Percentiles rank a stretch among this genome's conserved stretches.
These are phyloP conservation scores for Penicillium brasilianum DNA, from an alignment of 2,329 filamentous ascomycete species.

Conservation along the genomic window DNA sequence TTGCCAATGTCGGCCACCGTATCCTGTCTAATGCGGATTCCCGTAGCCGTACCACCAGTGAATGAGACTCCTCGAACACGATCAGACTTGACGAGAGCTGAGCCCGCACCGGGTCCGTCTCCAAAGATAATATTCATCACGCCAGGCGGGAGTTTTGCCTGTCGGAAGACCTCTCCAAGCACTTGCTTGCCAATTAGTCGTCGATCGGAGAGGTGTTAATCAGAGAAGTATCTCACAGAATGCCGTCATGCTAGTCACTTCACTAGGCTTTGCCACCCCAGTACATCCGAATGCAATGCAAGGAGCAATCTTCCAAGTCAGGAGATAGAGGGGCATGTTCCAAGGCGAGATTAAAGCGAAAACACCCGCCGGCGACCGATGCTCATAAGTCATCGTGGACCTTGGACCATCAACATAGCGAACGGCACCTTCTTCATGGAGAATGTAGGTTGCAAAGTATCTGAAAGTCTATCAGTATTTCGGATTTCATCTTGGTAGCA, in stretches of 20 bases:
- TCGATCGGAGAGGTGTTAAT: neutral
- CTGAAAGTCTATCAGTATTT: neutral
- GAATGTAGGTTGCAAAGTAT: neutral
- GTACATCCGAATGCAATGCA: slow-evolving; percentile 28
- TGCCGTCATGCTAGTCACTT: neutral
- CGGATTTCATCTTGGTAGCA: neutral
- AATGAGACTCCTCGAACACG: slow-evolving; percentile 26
- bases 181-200: neutral
- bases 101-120: neutral
- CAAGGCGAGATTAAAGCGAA: slow-evolving; percentile 29
- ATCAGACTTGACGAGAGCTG: slow-evolving; percentile 18
- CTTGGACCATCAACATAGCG: slow-evolving; percentile 24
- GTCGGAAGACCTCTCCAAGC: neutral
- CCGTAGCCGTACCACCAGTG: slow-evolving; percentile 25
- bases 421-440: neutral
- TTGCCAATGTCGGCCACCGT: slow-evolving; percentile 31
- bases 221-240: neutral
- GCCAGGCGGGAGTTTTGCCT: neutral
- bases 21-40: slow-evolving; percentile 25
- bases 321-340: slow-evolving; percentile 29
- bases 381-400: slow-evolving; percentile 25
- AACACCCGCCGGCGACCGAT: slow-evolving; percentile 26
- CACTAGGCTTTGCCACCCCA: neutral
- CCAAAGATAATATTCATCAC: neutral
- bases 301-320: slow-evolving; percentile 30